Percentiles rank a stretch among this genome's conserved stretches.
Evolutionary conservation across 805 yeast species (phyloP).

Genomic region (Kluyveromyces siamensis): DNA sequence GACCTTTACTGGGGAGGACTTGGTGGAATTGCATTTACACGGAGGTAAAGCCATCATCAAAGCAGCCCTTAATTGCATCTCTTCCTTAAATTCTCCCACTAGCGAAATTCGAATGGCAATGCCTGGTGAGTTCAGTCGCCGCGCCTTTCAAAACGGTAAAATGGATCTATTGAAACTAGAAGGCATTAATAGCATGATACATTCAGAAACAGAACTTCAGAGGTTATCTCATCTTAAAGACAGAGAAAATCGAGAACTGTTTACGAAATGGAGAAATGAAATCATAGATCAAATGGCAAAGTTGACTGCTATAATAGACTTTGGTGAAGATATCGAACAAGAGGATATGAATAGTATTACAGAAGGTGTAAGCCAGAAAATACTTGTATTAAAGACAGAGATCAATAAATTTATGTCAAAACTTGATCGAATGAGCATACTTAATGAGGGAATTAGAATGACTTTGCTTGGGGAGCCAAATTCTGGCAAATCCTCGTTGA

Average conservation of each 20-base stretch:
- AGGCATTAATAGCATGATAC: constrained; percentile 79
- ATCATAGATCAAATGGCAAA: constrained; percentile 62
- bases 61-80: constrained; percentile 58
- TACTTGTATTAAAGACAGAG: constrained; percentile 36
- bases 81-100: constrained; percentile 34
- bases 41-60: constrained; percentile 85
- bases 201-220: constrained; percentile 90
- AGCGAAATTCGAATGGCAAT: constrained; percentile 69
- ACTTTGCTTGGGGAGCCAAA: constrained; percentile 86
- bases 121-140: constrained; percentile 82
- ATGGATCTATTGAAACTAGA: constrained; percentile 86
- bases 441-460: constrained; percentile 64
- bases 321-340: constrained; percentile 87
- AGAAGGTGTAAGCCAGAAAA: constrained; percentile 36
- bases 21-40: constrained; percentile 82
- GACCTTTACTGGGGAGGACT: constrained; percentile 89
- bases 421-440: constrained; percentile 49
- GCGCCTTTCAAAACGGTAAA: constrained; percentile 79
- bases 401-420: constrained; percentile 35
- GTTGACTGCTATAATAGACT: constrained; percentile 83
- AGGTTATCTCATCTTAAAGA: constrained; percentile 65
- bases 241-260: constrained; percentile 52
- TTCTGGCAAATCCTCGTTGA: constrained; percentile 87
- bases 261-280: constrained; percentile 55
- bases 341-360: constrained; percentile 53